Conservation (phyloP, 2,329 filamentous ascomycete genomes). For the Botrytis fabae region DNA sequence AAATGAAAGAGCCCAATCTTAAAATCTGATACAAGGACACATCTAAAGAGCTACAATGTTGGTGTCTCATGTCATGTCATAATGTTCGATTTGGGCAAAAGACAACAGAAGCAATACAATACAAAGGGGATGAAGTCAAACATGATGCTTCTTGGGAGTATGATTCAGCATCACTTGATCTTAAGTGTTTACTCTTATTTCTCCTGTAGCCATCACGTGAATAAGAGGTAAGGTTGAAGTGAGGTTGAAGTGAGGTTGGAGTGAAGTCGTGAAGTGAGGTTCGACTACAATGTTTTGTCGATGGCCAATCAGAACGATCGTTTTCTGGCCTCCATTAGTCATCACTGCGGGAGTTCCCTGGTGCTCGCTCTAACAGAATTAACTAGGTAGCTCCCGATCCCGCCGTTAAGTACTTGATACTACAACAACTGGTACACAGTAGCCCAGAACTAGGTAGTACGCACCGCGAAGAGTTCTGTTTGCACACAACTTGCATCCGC, state of each 20-base stretch:
- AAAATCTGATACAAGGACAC: neutral
- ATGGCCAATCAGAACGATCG: neutral
- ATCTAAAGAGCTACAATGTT: neutral
- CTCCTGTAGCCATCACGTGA: neutral
- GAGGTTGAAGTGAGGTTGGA: neutral
- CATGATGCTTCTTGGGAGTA: neutral
- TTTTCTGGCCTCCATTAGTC: neutral
- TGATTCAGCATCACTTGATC: neutral
- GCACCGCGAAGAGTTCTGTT: neutral
- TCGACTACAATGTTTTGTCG: neutral
- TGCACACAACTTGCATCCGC: neutral
- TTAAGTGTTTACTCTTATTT: neutral
- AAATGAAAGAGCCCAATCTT: neutral
- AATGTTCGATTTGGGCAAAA: neutral
- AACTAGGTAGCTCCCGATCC: neutral
- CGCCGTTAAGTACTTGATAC: neutral
- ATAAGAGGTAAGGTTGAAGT: neutral
- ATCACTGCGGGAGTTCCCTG: neutral
- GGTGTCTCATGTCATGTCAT: neutral
- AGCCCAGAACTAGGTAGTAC: neutral
- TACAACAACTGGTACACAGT: neutral
- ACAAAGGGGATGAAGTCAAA: neutral
- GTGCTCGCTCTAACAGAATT: neutral
- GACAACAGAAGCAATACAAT: neutral
- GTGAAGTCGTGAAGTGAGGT: conserved; percentile 5